These are phyloP conservation scores for Plantago elongata DNA, from an alignment of 257 asterid species.

Conservation along the genomic window DNA sequence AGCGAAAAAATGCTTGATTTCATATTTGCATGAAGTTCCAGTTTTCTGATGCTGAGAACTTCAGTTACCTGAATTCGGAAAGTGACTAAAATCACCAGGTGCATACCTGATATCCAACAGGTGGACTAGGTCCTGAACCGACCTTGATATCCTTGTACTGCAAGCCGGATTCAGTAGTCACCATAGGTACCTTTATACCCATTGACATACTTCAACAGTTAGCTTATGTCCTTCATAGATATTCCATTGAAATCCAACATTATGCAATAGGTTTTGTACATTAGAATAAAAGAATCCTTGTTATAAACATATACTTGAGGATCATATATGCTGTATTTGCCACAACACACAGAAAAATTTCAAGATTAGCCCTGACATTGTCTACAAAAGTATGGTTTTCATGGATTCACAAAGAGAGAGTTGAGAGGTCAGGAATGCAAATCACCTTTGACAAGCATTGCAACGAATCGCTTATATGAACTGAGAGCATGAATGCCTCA, in stretches of 20 bases:
- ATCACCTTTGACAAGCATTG: no score
- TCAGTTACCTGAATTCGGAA: background rate
- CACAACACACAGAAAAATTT: no score
- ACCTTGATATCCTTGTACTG: conserved; percentile 91
- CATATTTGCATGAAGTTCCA: background rate
- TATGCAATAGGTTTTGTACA: no score
- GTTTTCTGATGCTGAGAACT: background rate
- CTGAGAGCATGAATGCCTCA: conserved; percentile 1
- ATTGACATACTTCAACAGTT: conserved; percentile 8
- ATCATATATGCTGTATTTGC: no score
- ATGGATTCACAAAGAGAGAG: no score
- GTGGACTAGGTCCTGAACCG: conserved; percentile 92
- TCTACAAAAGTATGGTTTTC: no score
- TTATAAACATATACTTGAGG: no score
- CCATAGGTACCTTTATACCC: conserved; percentile 59
- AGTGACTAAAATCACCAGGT: background rate
- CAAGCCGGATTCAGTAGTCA: conserved; percentile 89
- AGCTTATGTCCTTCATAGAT: background rate
- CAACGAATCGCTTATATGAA: background rate
- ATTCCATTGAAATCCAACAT: no score
- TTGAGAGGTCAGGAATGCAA: no score
- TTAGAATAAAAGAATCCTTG: no score
- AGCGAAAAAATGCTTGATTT: background rate
- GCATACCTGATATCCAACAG: conserved; percentile 89
- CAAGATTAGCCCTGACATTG: no score